phyloP scores from a whole-genome alignment of 2,329 filamentous ascomycete genomes.

The Trichoderma citrinoviride region DNA sequence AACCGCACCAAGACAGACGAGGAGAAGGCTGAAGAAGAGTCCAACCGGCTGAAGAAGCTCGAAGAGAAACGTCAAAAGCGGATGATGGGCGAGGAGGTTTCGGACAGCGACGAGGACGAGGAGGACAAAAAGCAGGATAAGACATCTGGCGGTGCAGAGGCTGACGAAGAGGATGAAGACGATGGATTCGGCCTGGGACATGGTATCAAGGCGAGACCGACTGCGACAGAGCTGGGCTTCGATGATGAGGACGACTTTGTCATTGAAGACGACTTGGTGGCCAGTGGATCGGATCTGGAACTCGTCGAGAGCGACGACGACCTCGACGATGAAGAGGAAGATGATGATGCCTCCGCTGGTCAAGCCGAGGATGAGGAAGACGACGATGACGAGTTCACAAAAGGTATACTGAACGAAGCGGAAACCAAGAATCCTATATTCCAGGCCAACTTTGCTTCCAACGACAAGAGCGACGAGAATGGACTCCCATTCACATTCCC shows the following conservation, averaged over 20 bases:
- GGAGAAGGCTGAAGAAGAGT: constrained; percentile 75
- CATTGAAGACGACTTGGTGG: constrained; percentile 84
- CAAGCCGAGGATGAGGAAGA: constrained; percentile 45
- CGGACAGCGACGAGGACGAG: constrained; percentile 60
- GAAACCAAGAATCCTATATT: constrained; percentile 56
- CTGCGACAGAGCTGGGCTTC: constrained; percentile 64
- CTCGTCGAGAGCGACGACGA: constrained; percentile 54
- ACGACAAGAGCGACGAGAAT: constrained; percentile 47
- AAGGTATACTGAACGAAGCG: constrained; percentile 61
- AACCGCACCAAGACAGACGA: constrained; percentile 90
- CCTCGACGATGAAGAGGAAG: constrained; percentile 47
- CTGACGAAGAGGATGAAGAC: constrained; percentile 41
- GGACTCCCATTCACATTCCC: constrained; percentile 79
- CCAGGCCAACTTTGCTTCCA: constrained; percentile 44
- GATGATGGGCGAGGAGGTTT: constrained; percentile 80
- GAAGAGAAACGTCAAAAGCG: constrained; percentile 79
- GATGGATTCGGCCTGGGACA: constrained; percentile 58
- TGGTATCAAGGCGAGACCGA: constrained; percentile 56
- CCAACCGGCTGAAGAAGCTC: constrained; percentile 70
- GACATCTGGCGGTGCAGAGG: constrained; percentile 36
- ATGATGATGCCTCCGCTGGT: constrained; percentile 37
- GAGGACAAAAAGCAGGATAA: constrained; percentile 38
- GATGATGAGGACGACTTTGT: constrained; percentile 95
- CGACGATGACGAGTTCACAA: constrained; percentile 70
- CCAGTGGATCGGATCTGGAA: constrained; percentile 72